Conservation (phyloP, 2,329 filamentous ascomycete genomes). For the Claviceps fusiformis region DNA sequence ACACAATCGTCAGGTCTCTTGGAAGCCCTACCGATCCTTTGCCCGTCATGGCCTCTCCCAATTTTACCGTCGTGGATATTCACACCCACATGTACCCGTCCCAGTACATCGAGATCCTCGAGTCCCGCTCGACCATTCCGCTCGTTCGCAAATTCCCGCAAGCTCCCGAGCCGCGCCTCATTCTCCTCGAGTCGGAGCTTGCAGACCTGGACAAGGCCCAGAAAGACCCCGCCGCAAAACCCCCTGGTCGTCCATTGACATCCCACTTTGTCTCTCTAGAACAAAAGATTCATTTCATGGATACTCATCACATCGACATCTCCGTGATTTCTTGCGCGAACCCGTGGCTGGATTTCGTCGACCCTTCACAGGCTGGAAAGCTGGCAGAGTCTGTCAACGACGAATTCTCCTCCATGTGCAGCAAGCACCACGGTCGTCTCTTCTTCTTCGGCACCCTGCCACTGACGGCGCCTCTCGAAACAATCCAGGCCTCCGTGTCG, state of each 20-base stretch:
- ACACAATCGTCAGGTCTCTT: not conserved
- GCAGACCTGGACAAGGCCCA: constrained; percentile 34
- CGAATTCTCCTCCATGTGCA: constrained; percentile 63
- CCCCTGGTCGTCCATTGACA: constrained; percentile 70
- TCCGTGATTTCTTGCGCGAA: constrained; percentile 85
- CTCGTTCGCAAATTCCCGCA: constrained; percentile 54
- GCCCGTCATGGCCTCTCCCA: not conserved
- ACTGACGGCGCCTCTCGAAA: constrained; percentile 50
- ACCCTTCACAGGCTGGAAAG: constrained; percentile 41
- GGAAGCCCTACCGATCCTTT: not conserved
- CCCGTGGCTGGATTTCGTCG: constrained; percentile 82
- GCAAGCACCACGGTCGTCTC: constrained; percentile 48
- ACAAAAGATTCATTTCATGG: constrained; percentile 79
- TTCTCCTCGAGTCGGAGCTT: constrained; percentile 44
- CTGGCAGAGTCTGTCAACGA: constrained; percentile 60
- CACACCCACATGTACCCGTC: constrained; percentile 60
- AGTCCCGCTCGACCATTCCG: constrained; percentile 48
- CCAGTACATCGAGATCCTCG: constrained; percentile 46
- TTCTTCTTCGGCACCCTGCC: constrained; percentile 79
- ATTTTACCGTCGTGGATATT: constrained; percentile 42
- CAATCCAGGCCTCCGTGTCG: constrained; percentile 51
- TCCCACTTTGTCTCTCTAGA: constrained; percentile 68
- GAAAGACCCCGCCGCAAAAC: constrained; percentile 39
- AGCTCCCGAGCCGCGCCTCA: constrained; percentile 44
- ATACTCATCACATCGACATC: constrained; percentile 64